Conservation (phyloP, 495 filamentous ascomycete genomes). For the Penicillium longicatenatum region DNA sequence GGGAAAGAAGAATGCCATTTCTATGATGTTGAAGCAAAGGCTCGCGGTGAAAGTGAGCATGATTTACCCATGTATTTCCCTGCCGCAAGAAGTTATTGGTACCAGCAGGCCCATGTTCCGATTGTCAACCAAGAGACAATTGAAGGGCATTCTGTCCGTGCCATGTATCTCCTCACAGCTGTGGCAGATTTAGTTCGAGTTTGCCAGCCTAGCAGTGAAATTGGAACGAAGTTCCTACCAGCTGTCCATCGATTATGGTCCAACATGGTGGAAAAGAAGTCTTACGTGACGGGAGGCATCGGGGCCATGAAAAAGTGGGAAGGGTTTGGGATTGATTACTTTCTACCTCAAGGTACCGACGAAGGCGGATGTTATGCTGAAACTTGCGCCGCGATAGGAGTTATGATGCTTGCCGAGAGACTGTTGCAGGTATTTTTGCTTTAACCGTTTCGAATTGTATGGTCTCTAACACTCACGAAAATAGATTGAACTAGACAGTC, state of each 20-base stretch:
- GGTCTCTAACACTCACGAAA: constrained; percentile 5
- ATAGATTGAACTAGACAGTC: constrained; percentile 51
- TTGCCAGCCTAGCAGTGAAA: constrained; percentile 22
- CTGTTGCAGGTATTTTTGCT: constrained; percentile 41
- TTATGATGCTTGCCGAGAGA: constrained; percentile 61
- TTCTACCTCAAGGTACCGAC: constrained; percentile 56
- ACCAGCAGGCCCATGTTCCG: constrained; percentile 54
- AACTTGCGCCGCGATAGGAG: constrained; percentile 61
- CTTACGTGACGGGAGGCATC: constrained; percentile 63
- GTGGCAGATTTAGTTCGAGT: constrained; percentile 40
- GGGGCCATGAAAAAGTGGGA: constrained; percentile 62
- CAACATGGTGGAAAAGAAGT: constrained; percentile 60
- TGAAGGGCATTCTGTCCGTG: constrained; percentile 62
- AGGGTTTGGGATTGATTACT: constrained; percentile 62
- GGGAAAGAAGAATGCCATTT: constrained; percentile 51
- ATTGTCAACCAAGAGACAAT: constrained; percentile 57
- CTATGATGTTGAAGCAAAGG: constrained; percentile 53
- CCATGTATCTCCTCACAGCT: constrained; percentile 54
- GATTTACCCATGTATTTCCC: constrained; percentile 47
- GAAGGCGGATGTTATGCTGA: constrained; percentile 65
- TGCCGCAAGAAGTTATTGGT: constrained; percentile 37
- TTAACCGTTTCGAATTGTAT: neutral
- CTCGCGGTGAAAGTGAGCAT: constrained; percentile 51
- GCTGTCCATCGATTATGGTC: constrained; percentile 52
- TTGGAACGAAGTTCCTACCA: constrained; percentile 20